A percentile compares a stretch with the other conserved stretches of the same genome.
phyloP scores from a whole-genome alignment of 257 asterid genomes.

The Handroanthus guayacan region DNA sequence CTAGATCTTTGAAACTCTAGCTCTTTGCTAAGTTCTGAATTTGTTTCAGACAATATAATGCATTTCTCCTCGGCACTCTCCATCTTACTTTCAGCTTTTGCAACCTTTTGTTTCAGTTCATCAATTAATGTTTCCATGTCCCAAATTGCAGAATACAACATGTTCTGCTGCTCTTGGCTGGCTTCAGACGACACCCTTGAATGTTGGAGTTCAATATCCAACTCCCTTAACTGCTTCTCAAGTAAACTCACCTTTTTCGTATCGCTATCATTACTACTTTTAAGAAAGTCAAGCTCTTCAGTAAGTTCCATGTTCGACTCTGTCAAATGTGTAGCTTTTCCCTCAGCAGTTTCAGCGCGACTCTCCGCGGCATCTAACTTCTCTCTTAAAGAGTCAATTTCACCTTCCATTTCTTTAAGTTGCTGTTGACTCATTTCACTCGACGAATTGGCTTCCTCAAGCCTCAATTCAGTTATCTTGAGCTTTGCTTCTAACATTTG shows the following conservation, averaged over 20 bases:
- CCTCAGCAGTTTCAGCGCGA: slow-evolving; percentile 34
- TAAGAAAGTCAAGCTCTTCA: slow-evolving; percentile 78
- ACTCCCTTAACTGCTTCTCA: slow-evolving; percentile 71
- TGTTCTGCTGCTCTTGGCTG: slow-evolving; percentile 86
- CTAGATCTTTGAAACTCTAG: slow-evolving; percentile 54
- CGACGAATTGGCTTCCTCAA: slow-evolving; percentile 26
- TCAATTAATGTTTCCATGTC: slow-evolving; percentile 96
- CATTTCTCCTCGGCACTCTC: slow-evolving; percentile 71
- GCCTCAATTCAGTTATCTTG: slow-evolving; percentile 38
- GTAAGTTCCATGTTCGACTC: slow-evolving; percentile 78
- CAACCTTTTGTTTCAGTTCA: slow-evolving; percentile 82
- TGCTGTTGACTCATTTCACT: slow-evolving; percentile 31
- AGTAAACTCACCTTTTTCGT: slow-evolving; percentile 63
- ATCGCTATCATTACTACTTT: slow-evolving; percentile 64
- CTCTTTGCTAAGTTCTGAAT: slow-evolving; percentile 68
- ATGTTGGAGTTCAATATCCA: slow-evolving; percentile 73
- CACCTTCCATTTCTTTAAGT: slow-evolving; percentile 34
- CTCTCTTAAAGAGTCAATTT: slow-evolving; percentile 39
- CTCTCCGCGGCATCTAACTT: slow-evolving; percentile 34
- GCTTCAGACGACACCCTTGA: slow-evolving; percentile 81
- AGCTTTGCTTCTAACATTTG: slow-evolving; percentile 58
- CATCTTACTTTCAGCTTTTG: slow-evolving; percentile 65
- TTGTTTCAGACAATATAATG: slow-evolving; percentile 59
- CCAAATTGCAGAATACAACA: slow-evolving; percentile 90
- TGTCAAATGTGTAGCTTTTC: slow-evolving; percentile 57